Evolutionary conservation across 768 basidiomycete genomes (phyloP).

Genomic region (Austroboletus festivus): DNA sequence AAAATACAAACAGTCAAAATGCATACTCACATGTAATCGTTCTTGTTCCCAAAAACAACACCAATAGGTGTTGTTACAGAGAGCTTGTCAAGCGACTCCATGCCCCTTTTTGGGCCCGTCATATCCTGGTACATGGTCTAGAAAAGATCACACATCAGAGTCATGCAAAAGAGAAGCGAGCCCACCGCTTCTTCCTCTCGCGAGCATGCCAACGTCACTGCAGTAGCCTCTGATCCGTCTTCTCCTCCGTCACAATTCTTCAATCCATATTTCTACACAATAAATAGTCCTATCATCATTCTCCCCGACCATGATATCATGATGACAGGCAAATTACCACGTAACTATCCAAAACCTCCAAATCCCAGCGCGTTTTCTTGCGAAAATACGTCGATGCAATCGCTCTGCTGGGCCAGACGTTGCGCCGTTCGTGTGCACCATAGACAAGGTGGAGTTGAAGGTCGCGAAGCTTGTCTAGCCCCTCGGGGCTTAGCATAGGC

Average conservation of each 20-base stretch:
- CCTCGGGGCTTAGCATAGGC: constrained; percentile 57
- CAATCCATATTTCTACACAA: constrained; percentile 48
- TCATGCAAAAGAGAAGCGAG: background rate
- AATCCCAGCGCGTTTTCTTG: constrained; percentile 48
- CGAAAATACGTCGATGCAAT: constrained; percentile 39
- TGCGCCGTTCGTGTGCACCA: constrained; percentile 47
- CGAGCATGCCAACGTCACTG: constrained; percentile 54
- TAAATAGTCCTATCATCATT: background rate
- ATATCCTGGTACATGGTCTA: constrained; percentile 65
- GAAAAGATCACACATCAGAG: background rate
- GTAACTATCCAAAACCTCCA: constrained; percentile 48
- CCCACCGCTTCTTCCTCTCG: constrained; percentile 62
- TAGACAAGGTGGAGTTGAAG: constrained; percentile 44
- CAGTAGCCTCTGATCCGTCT: constrained; percentile 27
- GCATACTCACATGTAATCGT: constrained; percentile 50
- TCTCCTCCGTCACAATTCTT: constrained; percentile 34
- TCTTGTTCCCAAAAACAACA: constrained; percentile 47
- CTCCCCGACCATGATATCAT: too few species aligned
- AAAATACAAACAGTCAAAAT: background rate
- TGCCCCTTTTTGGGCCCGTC: constrained; percentile 52
- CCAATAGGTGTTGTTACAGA: constrained; percentile 47
- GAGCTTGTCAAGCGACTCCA: constrained; percentile 41
- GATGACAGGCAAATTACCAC: constrained; percentile 34
- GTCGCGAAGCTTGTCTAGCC: constrained; percentile 38
- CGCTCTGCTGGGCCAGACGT: constrained; percentile 49